phyloP scores from a whole-genome alignment of 164 flowering plant species.

The Vitis rupestris region DNA sequence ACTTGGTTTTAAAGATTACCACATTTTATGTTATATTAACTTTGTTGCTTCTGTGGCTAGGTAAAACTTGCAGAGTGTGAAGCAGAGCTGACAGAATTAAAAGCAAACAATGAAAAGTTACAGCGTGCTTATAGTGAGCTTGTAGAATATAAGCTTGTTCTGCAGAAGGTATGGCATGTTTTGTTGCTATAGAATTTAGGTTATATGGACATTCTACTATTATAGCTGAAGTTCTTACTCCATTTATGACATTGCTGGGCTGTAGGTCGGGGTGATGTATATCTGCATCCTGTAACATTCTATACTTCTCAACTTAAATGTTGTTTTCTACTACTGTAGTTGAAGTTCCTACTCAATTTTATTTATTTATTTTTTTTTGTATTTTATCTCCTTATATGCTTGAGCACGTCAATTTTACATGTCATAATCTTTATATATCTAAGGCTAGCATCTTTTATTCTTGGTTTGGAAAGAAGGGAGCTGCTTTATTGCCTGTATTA shows the following conservation, averaged over 20 bases:
- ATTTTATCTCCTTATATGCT: neutral
- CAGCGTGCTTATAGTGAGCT: constrained; percentile 77
- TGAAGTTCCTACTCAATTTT: neutral
- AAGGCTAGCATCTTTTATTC: neutral
- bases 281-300: neutral
- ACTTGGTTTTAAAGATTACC: neutral
- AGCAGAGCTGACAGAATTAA: constrained; percentile 76
- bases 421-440: neutral
- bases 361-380: too few species aligned
- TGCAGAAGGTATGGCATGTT: constrained; percentile 65
- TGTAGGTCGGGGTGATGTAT: neutral
- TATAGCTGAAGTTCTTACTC: neutral
- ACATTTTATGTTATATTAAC: neutral
- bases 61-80: constrained; percentile 88
- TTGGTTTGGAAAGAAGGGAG: neutral
- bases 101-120: constrained; percentile 72
- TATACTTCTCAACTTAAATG: neutral
- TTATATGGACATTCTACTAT: neutral
- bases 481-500: neutral
- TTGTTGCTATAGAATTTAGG: neutral
- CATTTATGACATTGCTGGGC: neutral
- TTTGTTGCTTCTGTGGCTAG: constrained; percentile 27
- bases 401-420: neutral
- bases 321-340: neutral
- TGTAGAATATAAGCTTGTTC: constrained; percentile 74